Evolutionary conservation across 2,329 filamentous ascomycete genomes (phyloP).

Genomic region (Microsporum canis): DNA sequence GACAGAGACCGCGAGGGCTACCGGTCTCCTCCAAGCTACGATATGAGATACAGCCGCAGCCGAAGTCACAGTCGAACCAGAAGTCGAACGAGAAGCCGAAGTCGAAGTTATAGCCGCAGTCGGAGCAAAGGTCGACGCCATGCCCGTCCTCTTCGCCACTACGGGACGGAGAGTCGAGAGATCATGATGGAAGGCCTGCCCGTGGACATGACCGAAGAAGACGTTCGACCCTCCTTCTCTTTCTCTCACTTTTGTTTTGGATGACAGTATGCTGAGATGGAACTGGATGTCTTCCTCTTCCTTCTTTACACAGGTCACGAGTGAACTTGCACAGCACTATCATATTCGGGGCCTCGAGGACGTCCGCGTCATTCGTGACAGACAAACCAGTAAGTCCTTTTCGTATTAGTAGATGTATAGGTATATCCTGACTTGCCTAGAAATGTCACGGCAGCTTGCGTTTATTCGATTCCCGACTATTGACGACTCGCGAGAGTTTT

Average conservation of each 20-base stretch:
- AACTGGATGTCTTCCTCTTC: conserved; percentile 23
- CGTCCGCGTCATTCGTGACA: conserved; percentile 47
- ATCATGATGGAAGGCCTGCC: conserved; percentile 42
- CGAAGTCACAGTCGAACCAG: conserved; percentile 26
- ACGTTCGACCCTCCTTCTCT: conserved; percentile 36
- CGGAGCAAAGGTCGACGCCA: conserved; percentile 25
- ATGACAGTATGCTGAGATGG: conserved; percentile 30
- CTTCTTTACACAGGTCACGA: conserved; percentile 41
- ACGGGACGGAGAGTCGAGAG: conserved; percentile 37
- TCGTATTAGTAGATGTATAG: conserved; percentile 20
- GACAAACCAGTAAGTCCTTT: conserved; percentile 41
- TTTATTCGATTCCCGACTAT: conserved; percentile 45
- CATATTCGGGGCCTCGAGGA: conserved; percentile 44
- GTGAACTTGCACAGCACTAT: conserved; percentile 44
- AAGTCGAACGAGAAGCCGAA: conserved; percentile 25
- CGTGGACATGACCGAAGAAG: conserved; percentile 40
- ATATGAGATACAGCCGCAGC: conserved; percentile 22
- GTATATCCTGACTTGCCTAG: conserved; percentile 26
- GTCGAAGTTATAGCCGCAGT: conserved; percentile 27
- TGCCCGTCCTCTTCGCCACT: conserved; percentile 25
- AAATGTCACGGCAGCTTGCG: conserved; percentile 44
- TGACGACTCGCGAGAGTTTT: conserved; percentile 41
- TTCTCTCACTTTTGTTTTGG: conserved; percentile 16
- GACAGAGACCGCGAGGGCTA: conserved; percentile 40
- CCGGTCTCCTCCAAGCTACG: conserved; percentile 24